A percentile compares a stretch with the other conserved stretches of the same genome.
These are phyloP conservation scores for Fusarium setosum DNA, from an alignment of 2,329 filamentous ascomycete species.

Conservation along the genomic window DNA sequence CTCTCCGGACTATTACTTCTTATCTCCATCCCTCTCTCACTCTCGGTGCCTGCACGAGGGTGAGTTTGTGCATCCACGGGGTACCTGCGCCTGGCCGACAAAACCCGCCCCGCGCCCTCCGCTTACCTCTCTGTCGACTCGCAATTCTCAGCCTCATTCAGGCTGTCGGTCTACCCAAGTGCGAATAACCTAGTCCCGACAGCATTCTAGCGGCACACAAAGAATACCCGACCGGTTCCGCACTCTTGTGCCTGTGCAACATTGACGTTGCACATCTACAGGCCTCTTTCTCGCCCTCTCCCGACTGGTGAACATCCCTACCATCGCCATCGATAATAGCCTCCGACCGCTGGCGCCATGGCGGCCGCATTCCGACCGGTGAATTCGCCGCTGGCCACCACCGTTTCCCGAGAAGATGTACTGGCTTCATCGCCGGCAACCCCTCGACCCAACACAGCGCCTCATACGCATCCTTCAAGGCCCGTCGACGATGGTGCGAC, in stretches of 20 bases:
- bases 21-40: slow-evolving; percentile 32
- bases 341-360: slow-evolving; percentile 50
- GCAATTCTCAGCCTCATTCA: slow-evolving; percentile 42
- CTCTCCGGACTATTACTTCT: slow-evolving; percentile 30
- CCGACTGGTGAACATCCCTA: slow-evolving; percentile 19
- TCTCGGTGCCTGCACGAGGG: slow-evolving; percentile 14
- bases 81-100: slow-evolving; percentile 35
- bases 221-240: slow-evolving; percentile 29
- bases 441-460: slow-evolving; percentile 51
- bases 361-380: slow-evolving; percentile 62
- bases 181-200: slow-evolving; percentile 27
- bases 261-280: slow-evolving; percentile 17
- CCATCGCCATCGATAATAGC: slow-evolving; percentile 14
- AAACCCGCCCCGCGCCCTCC: slow-evolving; percentile 34
- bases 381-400: slow-evolving; percentile 54
- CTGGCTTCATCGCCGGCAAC: slow-evolving; percentile 52
- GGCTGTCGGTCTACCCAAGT: slow-evolving; percentile 28
- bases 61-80: slow-evolving; percentile 18
- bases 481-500: slow-evolving; percentile 64
- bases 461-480: slow-evolving; percentile 43
- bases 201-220: slow-evolving; percentile 26
- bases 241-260: slow-evolving; percentile 36
- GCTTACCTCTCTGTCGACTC: slow-evolving; percentile 36
- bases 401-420: slow-evolving; percentile 48
- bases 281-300: slow-evolving; percentile 19